Evolutionary conservation across 805 yeast species (phyloP).

Genomic region (Ogataea paraovalis): DNA sequence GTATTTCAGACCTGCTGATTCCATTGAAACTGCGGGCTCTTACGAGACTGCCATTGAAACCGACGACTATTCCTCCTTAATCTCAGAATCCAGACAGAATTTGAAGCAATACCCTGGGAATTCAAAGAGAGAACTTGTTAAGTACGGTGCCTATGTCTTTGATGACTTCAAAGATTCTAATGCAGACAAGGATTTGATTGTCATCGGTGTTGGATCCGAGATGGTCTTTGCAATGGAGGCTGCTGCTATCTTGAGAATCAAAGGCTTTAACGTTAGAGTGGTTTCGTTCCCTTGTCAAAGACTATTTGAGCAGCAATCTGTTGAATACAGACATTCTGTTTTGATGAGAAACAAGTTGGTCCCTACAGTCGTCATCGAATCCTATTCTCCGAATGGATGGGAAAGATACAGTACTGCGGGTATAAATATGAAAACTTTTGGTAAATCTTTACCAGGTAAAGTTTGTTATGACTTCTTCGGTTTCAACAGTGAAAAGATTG

Average conservation of each 20-base stretch:
- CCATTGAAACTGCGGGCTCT: conserved; percentile 82
- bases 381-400: conserved; percentile 89
- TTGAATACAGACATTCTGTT: conserved; percentile 75
- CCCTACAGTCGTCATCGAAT: conserved; percentile 92
- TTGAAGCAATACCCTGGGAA: conserved; percentile 92
- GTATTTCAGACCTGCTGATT: conserved; percentile 91
- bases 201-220: conserved; percentile 95
- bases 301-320: conserved; percentile 83
- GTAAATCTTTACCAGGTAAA: conserved; percentile 89
- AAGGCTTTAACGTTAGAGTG: conserved; percentile 70
- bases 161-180: conserved; percentile 58
- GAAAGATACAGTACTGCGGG: conserved; percentile 92
- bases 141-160: conserved; percentile 87
- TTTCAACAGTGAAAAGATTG: conserved; percentile 88
- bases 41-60: conserved; percentile 61
- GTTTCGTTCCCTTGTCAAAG: conserved; percentile 91
- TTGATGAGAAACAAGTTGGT: conserved; percentile 76
- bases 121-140: conserved; percentile 72
- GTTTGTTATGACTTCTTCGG: conserved; percentile 80
- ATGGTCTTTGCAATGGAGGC: conserved; percentile 79
- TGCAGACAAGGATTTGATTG: conserved; percentile 45
- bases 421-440: conserved; percentile 91
- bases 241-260: conserved; percentile 58
- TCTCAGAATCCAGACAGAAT: conserved; percentile 81
- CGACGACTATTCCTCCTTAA: conserved; percentile 60